Evolutionary conservation across 2,329 filamentous ascomycete species (phyloP), one percentile per base, ranked within the genome.

Genomic region (Lachnellula hyalina): DNA sequence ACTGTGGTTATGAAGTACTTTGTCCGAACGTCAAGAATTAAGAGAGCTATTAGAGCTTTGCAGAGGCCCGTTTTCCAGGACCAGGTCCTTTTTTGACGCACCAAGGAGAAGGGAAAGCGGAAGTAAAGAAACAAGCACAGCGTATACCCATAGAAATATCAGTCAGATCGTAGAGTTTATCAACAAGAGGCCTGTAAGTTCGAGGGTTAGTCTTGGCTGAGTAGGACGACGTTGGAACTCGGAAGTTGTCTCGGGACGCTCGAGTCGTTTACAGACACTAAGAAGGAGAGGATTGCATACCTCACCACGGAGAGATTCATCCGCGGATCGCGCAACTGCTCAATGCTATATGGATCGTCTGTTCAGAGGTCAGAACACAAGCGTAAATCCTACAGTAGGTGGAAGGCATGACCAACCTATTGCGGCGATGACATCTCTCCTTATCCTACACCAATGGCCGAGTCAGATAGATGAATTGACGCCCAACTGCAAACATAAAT

Each of bases 261-360:
- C 28, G 28, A 28, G 28, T 28, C 28, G 28, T 28, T 28, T 32
- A 9, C 28, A 32, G 9, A 32, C 28, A 32, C 28, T 9, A 32
- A 32, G 28, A 32, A 9, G 28, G 28, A 32, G 28, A 32, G 3
- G 28, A 32, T 32, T 25, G 28, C 8, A 11, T 32, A 32, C 28
- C 28, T 32, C 19, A 94, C 85, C 45, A 94, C 85, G 1, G 86
- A 61, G 19, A 66, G 46, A 68, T 94, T 94, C 77, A 94, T 90
- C 55, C 89, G 82, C 53, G 90, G 85, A 68, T 90, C 87, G 65
- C 86, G 82, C 59, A 95, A 75, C 74, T 94, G 89, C 63, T 91
- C 87, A 53, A 87, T 75, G 54, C 83, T 89, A 66, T 84, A 84
- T 23, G 81, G 81, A 68, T 84, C 81, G 69, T 84, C 81, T 79